These are phyloP conservation scores for Globisporangium heterothallicum DNA, from an alignment of 352 stramenopile species.

Conservation along the genomic window DNA sequence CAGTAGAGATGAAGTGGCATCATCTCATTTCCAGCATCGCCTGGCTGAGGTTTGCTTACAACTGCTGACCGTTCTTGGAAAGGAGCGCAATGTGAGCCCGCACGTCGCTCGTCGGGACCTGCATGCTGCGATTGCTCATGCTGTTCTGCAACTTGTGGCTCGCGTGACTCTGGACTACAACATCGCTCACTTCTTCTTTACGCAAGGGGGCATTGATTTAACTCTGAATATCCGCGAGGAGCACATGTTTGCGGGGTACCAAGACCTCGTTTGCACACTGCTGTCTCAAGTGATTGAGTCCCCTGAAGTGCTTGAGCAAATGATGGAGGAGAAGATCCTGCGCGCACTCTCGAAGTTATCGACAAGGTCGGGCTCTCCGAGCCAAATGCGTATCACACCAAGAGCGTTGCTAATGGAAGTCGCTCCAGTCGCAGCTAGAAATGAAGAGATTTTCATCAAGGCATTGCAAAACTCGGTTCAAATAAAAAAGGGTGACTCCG, in stretches of 20 bases:
- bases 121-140: conserved; percentile 39
- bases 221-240: conserved; percentile 42
- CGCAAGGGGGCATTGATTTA: conserved; percentile 47
- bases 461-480: conserved; percentile 61
- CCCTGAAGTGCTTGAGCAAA: conserved; percentile 75
- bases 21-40: conserved; percentile 25
- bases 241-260: conserved; percentile 59
- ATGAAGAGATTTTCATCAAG: conserved; percentile 72
- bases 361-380: conserved; percentile 57
- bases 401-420: conserved; percentile 79
- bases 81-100: not conserved
- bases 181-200: conserved; percentile 54
- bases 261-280: conserved; percentile 63
- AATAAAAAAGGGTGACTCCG: conserved; percentile 78
- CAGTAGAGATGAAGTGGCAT: conserved; percentile 12
- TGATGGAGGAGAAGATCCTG: conserved; percentile 84
- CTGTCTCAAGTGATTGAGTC: conserved; percentile 76
- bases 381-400: conserved; percentile 77
- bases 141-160: conserved; percentile 66
- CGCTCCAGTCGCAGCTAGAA: conserved; percentile 57
- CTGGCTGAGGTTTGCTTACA: conserved; percentile 35
- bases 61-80: conserved; percentile 12
- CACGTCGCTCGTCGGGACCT: conserved; percentile 6
- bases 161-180: conserved; percentile 71
- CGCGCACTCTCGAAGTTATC: conserved; percentile 73